Evolutionary conservation across 768 basidiomycete species (phyloP), one percentile per base, ranked within the genome.

Genomic region (Mycena kentingensis): DNA sequence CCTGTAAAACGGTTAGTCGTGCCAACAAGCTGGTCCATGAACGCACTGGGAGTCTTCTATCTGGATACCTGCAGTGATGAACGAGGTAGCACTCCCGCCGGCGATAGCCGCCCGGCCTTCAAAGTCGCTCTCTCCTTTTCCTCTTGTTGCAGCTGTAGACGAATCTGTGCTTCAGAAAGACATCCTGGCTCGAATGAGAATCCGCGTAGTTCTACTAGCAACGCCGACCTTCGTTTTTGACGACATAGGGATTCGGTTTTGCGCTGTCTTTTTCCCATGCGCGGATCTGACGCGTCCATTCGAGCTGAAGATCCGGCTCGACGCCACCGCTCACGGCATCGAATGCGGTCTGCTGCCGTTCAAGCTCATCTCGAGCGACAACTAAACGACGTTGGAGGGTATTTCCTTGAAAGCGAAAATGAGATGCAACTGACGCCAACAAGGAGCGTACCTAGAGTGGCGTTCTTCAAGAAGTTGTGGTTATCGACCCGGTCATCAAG

Each of bases 401-500:
- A n/a, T n/a, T n/a, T n/a, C n/a, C n/a, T n/a, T n/a, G n/a, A n/a
- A n/a, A n/a, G n/a, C n/a, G n/a, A n/a, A n/a, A n/a, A n/a, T n/a
- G n/a, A n/a, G n/a, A n/a, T n/a, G n/a, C n/a, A n/a, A n/a, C n/a
- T n/a, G n/a, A 27, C 25, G 5, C 26, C 21, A 27, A 3, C n/a
- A 26, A 24, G 16, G 11, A 5, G 2, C 36, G 1, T 25, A 47
- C 46, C 46, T 47, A 25, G 19, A 1, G 34, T 28, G 3, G 52
- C 7, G 25, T 55, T 52, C 37, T 60, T 60, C 3, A 21, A 7
- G 44, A 25, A 52, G 27, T 55, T 57, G 16, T 46, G 63, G 11
- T 57, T 31, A 28, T 71, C 68, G 11, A 38, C 31, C 27, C 45
- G 38, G 22, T 59, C 54, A n/a, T 73, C 66, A 1, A 74, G n/a